Evolutionary conservation across 495 filamentous ascomycete genomes (phyloP), one percentile per base, ranked within the genome.

Genomic region (Monascus purpureus): DNA sequence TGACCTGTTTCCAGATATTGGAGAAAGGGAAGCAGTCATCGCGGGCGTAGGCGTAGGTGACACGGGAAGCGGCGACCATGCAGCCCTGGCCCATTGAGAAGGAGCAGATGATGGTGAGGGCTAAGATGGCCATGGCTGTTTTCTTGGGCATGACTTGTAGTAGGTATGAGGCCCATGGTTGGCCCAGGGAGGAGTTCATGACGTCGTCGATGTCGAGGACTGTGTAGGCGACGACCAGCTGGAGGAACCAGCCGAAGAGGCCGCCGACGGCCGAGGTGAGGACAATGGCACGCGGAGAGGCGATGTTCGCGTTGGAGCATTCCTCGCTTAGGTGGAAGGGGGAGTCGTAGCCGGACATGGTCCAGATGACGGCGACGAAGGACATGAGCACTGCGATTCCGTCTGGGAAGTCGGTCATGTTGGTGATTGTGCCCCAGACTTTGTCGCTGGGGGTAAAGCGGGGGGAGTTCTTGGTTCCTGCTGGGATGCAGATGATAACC

Each of bases 71-170:
- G 9, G 80, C 78, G 17, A 86, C 77, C 80, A 83, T 83, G 51
- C 77, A 83, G 1, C 77, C 80, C 56, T 86, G 80, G 13, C 80
- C 80, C 80, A 85, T 85, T 12, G 68, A 77, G 51, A 81, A 86
- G 2, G 73, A 77, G 44, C 78, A 81, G 29, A 82, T 57, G 43
- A 86, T 81, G 3, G 79, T 86, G 19, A 86, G 52, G 2, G 65
- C 56, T 6, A 84, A 67, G 37, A 82, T 71, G 3, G 69, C 73
- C 7, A 83, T 59, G n/a, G 73, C 73, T 1, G 61, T 68, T 14
- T 73, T 73, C 40, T 72, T 64, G 0, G 77, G 74, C 41, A 86
- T 55, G 22, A 80, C 64, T 43, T 85, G 78, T 12, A 79, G 61
- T 3, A 84, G 53, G 37, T 85, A 85, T 0, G 77, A 74, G 0